Evolutionary conservation across 2,329 filamentous ascomycete genomes (phyloP), one percentile per base, ranked within the genome.

Genomic region (Parafenestella ontariensis): DNA sequence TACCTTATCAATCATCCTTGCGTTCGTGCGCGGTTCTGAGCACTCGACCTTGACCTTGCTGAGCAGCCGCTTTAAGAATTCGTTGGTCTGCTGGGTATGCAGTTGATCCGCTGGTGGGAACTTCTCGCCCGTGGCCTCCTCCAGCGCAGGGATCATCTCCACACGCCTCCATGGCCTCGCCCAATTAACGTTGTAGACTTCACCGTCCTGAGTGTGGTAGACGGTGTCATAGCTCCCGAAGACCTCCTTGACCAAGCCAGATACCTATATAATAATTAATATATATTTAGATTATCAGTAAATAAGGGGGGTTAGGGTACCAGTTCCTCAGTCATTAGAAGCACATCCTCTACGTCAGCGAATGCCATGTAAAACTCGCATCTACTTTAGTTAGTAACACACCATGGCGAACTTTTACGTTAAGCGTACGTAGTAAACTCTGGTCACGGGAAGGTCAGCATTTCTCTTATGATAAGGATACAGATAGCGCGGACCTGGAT

Each of bases 1-100:
- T n/a, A n/a, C n/a, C 78, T 93, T 96, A 80, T 99, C 95, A 49
- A 99, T 88, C 90, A 99, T 97, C 66, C 95, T 89, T 7, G 94
- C 88, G 73, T 96, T 97, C 65, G 95, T 99, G 66, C 93, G 83
- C 1, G 95, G 96, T 24, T 93, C 90, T 39, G 90, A 84, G 82
- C 94, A 98, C 42, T 96, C 91, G 33, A 99, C 85, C 40, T 91
- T 91, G 78, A 89, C 89, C 87, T 97, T 96, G 85, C 91, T 89
- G 65, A 96, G 85, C 17, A 98, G 78, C 34, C 54, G 61, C 62
- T 69, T 59, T 75, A 99, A 86, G 85, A 97, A 99, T 54, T 91
- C 86, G 76, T 92, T 91, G 55, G 92, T 92, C 81, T 96, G 92
- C 20, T 87, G 79, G 3, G 92, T 98, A 82, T 99, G 94, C 10